These are phyloP conservation scores for Tylopilus vinaceipallidus DNA, from an alignment of 768 basidiomycete genomes.

Conservation along the genomic window DNA sequence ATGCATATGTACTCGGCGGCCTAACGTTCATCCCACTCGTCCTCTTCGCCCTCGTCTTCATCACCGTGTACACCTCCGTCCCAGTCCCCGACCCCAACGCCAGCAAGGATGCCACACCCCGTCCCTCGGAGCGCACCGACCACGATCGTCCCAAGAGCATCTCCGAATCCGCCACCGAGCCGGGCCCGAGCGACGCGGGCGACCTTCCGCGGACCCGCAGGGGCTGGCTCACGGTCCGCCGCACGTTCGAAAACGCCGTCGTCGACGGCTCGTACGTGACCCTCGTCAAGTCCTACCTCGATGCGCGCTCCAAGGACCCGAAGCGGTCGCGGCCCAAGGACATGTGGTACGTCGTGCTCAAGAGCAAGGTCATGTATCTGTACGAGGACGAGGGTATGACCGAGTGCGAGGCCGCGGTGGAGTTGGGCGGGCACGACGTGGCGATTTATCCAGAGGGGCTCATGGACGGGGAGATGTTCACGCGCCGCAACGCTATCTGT, in stretches of 20 bases:
- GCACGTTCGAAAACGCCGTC: constrained; percentile 67
- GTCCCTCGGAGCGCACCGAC: constrained; percentile 12
- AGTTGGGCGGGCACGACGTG: constrained; percentile 77
- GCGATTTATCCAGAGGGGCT: constrained; percentile 71
- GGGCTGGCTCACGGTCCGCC: constrained; percentile 82
- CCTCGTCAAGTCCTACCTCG: constrained; percentile 77
- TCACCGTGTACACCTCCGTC: constrained; percentile 78
- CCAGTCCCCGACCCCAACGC: constrained; percentile 64
- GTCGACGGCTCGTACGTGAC: constrained; percentile 72
- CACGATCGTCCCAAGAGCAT: constrained; percentile 29
- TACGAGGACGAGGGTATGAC: constrained; percentile 92
- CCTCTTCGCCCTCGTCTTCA: constrained; percentile 54
- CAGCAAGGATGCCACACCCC: constrained; percentile 36
- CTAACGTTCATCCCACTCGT: constrained; percentile 86
- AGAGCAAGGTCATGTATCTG: constrained; percentile 86
- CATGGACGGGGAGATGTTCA: constrained; percentile 86
- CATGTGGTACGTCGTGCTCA: constrained; percentile 89
- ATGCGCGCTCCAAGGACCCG: constrained; percentile 81
- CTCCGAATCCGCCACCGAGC: constrained; percentile 24
- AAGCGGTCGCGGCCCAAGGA: constrained; percentile 84
- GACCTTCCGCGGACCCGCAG: constrained; percentile 67
- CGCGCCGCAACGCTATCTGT: constrained; percentile 87
- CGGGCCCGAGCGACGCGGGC: constrained; percentile 37
- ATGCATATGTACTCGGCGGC: constrained; percentile 89
- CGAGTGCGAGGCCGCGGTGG: constrained; percentile 90